Evolutionary conservation across 768 basidiomycete species (phyloP).

Genomic region (Tricholoma bakamatsutake): DNA sequence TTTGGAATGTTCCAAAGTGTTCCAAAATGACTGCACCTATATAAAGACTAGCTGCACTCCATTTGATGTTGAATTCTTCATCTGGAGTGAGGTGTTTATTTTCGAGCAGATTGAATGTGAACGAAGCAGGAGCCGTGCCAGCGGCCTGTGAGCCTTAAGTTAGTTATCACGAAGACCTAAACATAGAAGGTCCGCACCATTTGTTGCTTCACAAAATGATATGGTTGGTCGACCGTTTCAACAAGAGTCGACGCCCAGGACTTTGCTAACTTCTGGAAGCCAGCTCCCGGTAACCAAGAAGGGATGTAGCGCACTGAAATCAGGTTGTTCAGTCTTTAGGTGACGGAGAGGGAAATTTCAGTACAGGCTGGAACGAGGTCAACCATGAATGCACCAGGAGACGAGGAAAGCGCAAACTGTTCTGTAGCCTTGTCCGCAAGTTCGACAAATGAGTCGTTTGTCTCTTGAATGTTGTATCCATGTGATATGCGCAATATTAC

Average conservation of each 20-base stretch:
- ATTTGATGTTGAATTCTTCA: constrained; percentile 60
- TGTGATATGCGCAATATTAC: constrained; percentile 48
- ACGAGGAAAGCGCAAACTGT: constrained; percentile 47
- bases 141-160: constrained; percentile 35
- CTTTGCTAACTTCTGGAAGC: constrained; percentile 47
- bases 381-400: constrained; percentile 48
- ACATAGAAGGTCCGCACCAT: constrained; percentile 32
- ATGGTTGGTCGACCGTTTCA: constrained; percentile 52
- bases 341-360: constrained; percentile 7
- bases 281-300: constrained; percentile 58
- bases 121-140: constrained; percentile 53
- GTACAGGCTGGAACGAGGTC: constrained; percentile 45
- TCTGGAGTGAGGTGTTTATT: constrained; percentile 41
- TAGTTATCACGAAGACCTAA: background rate
- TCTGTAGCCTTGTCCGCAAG: constrained; percentile 47
- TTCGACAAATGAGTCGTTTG: constrained; percentile 44
- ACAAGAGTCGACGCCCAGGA: constrained; percentile 46
- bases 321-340: background rate
- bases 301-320: constrained; percentile 50
- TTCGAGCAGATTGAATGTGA: constrained; percentile 53
- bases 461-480: constrained; percentile 47
- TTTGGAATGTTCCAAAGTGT: background rate
- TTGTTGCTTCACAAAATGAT: constrained; percentile 55
- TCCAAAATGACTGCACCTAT: constrained; percentile 27
- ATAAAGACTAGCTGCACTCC: constrained; percentile 54